Evolutionary conservation across 176 grass and related monocot species (phyloP), one percentile per base, ranked within the genome.

Genomic region (Dactylis glomerata): DNA sequence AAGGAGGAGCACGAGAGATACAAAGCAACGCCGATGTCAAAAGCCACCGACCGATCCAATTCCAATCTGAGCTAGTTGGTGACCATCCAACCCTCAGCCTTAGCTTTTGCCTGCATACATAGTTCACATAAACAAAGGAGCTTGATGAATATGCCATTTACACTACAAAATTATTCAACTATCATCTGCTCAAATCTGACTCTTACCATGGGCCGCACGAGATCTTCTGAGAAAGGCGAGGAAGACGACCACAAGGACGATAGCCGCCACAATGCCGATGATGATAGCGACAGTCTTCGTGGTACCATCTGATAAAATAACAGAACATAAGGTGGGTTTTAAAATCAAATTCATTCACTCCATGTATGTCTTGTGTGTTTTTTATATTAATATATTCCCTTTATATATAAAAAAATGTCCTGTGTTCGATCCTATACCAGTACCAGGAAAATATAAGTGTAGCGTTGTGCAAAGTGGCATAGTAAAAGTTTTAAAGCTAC

Each of bases 281-380:
- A 97, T 88, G 74, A 97, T 93, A 73, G 90, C 92, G 0, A 97
- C 71, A 3, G 84, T 95, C 83, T 97, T 97, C 61, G 89, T 82
- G 3, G 95, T 79, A 46, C 91, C 86, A 89, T 89, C 90, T 79
- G 55, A 78, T 72, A 32, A 73, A 68, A 84, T 33, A 41, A 79
- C 13, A 23, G 27, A 77, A 42, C 40, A 67, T 15, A 3, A 75
- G 1, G 70, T 10, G 5, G 49, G 70, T 50, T 10, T 51, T 49
- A 68, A 57, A 66, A 77, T 46, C 41, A 68, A 57, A 66, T 70
- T 46, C 41, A 10, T 42, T 10, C 41, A 42, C 41, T 42, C 8
- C 41, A 42, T 10, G 41, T 42, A 42, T 42, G 41, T 11, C 41
- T 10, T 23, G 4, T 31, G 59, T 57, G n/a, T n/a, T n/a, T n/a